Conservation (phyloP, 768 basidiomycete genomes). For the Agrocybe pediades region DNA sequence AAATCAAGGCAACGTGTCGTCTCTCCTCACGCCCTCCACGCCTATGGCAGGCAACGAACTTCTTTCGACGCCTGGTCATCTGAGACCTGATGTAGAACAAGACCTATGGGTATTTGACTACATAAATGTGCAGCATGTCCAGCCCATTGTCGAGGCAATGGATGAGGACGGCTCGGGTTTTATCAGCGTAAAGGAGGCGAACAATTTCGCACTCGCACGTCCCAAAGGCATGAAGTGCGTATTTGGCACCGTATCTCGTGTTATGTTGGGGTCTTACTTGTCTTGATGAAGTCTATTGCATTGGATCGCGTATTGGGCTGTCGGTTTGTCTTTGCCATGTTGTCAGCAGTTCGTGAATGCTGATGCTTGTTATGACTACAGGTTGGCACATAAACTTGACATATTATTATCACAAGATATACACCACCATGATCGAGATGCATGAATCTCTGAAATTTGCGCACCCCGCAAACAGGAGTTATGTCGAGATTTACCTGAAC, state of each 20-base stretch:
- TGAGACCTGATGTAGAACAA: constrained; percentile 8
- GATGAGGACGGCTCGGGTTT: constrained; percentile 44
- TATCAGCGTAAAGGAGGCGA: constrained; percentile 35
- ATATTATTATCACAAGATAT: constrained; percentile 4
- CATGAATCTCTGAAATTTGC: not conserved
- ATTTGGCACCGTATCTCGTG: not conserved
- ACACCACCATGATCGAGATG: constrained; percentile 4
- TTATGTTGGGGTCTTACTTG: not conserved
- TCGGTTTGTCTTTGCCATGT: not conserved
- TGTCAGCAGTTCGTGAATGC: not conserved
- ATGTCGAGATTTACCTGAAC: constrained; percentile 1
- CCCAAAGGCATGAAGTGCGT: constrained; percentile 30
- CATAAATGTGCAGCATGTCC: constrained; percentile 32
- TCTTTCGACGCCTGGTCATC: not conserved
- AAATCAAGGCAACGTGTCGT: not conserved
- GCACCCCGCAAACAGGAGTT: not conserved
- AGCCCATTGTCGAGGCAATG: constrained; percentile 37
- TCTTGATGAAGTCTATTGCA: constrained; percentile 13
- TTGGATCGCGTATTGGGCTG: not conserved
- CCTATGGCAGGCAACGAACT: not conserved
- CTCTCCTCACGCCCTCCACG: not conserved
- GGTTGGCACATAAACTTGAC: constrained; percentile 5
- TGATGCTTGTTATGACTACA: not conserved
- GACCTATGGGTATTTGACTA: constrained; percentile 33
- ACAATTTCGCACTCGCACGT: constrained; percentile 27